Evolutionary conservation across 129 eudicot genomes (phyloP), one percentile per base, ranked within the genome.

Genomic region (Arctium minus): DNA sequence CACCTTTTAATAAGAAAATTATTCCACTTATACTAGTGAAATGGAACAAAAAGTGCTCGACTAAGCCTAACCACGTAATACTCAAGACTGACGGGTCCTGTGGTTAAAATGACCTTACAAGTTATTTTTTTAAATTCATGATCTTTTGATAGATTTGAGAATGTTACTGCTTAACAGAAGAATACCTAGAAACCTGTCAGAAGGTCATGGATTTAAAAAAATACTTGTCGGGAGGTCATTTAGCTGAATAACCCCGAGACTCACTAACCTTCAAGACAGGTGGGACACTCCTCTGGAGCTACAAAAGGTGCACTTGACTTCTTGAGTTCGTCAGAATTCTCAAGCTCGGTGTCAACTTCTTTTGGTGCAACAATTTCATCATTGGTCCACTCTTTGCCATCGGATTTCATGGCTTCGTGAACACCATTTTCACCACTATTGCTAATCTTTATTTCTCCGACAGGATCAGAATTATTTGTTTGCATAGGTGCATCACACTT

Each of bases 251-350:
- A 50, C 18, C 18, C 18, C 46, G 11, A 15, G 53, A 60, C 29
- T 38, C 6, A 50, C 88, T 75, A 62, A 93, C 99, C 99, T 93
- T 96, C 99, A 72, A 96, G 94, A 80, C 99, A 96, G 36, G 87
- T 96, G 50, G 99, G 99, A 81, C 99, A 96, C 89, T 92, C 99
- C 65, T 91, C 94, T 29, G 89, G 86, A 36, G 85, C 81, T 50
- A 86, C 79, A 33, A 86, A 39, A 75, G 89, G 85, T 32, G 87
- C 85, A 76, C 35, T 84, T 32, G 95, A 85, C 86, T 91, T 96
- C 75, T 89, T 93, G 8, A 93, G 86, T 68, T 90, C 95, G 70
- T 76, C 92, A 50, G 87, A 86, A 30, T 86, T 77, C 62, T 90
- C 85, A 13, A 90, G 79, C 60, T 84, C 97, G 77, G 81, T 88